Evolutionary conservation across 164 flowering plant genomes (phyloP).

Genomic region (Stephania yunnanensis): DNA sequence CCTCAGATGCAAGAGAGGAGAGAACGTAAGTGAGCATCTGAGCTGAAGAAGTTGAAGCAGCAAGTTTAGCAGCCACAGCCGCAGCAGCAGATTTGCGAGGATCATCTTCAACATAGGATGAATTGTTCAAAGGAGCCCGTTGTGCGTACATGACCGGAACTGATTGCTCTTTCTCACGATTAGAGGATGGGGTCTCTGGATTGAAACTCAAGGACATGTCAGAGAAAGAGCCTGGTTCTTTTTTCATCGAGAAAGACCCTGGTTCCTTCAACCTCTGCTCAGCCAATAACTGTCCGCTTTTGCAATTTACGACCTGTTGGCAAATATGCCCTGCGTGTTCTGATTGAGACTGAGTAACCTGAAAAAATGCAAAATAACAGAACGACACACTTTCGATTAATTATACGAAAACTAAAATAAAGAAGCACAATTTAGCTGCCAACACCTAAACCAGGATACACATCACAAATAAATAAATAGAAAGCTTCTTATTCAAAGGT

Average conservation of each 20-base stretch:
- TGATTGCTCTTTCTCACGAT: slow-evolving; percentile 45
- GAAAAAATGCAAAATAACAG: slow-evolving; percentile 17
- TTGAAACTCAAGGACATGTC: slow-evolving; percentile 27
- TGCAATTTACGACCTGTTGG: slow-evolving; percentile 29
- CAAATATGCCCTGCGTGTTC: slow-evolving; percentile 43
- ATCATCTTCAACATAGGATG: slow-evolving; percentile 44
- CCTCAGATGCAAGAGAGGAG: slow-evolving; percentile 84
- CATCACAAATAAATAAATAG: not conserved
- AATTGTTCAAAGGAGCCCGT: slow-evolving; percentile 26
- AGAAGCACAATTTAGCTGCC: not conserved
- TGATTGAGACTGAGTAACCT: slow-evolving; percentile 58
- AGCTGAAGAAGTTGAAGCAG: slow-evolving; percentile 88
- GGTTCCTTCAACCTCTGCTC: slow-evolving; percentile 41
- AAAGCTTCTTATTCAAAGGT: not conserved
- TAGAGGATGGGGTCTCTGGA: slow-evolving; percentile 15
- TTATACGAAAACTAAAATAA: not conserved
- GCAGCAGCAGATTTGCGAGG: slow-evolving; percentile 78
- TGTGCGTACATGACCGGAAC: slow-evolving; percentile 37
- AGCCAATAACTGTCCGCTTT: slow-evolving; percentile 25
- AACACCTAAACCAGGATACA: not conserved
- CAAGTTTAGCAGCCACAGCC: slow-evolving; percentile 83
- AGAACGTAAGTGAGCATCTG: slow-evolving; percentile 90
- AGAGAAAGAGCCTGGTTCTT: slow-evolving; percentile 32
- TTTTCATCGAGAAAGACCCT: slow-evolving; percentile 20
- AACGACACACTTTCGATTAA: not conserved